These are phyloP conservation scores for Rachicladosporium sp. DNA, from an alignment of 2,329 filamentous ascomycete genomes.

Conservation along the genomic window DNA sequence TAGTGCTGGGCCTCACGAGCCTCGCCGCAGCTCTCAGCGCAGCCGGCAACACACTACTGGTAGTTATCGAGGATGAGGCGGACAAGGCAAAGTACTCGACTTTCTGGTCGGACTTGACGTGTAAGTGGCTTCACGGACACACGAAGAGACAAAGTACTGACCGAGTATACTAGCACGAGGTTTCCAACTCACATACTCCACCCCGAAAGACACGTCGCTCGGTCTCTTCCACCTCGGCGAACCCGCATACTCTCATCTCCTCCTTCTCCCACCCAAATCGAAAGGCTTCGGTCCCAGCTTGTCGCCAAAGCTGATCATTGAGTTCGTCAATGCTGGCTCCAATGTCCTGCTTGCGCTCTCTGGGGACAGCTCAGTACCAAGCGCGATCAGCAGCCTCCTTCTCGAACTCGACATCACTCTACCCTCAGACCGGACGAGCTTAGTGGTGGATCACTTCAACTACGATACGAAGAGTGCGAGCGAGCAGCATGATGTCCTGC, in stretches of 20 bases:
- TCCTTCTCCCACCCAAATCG: constrained; percentile 77
- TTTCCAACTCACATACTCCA: constrained; percentile 68
- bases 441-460: constrained; percentile 92
- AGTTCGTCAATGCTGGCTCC: constrained; percentile 83
- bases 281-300: constrained; percentile 88
- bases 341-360: constrained; percentile 84
- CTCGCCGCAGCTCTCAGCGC: constrained; percentile 66
- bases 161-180: constrained; percentile 52
- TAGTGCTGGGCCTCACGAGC: constrained; percentile 54
- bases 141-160: neutral
- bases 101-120: constrained; percentile 61
- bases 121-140: constrained; percentile 36
- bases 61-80: constrained; percentile 68
- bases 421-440: constrained; percentile 70
- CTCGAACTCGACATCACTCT: constrained; percentile 80
- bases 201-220: constrained; percentile 66
- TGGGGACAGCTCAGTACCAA: constrained; percentile 55
- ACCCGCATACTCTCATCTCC: constrained; percentile 77
- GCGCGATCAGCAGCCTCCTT: constrained; percentile 64
- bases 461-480: constrained; percentile 66
- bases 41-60: constrained; percentile 66
- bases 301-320: constrained; percentile 71
- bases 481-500: constrained; percentile 78
- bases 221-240: constrained; percentile 77
- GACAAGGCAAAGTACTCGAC: constrained; percentile 75